Percentiles rank a stretch among this genome's conserved stretches.
These are phyloP conservation scores for Ostreobium quekettii DNA, from an alignment of 139 green algal species.

Conservation along the genomic window DNA sequence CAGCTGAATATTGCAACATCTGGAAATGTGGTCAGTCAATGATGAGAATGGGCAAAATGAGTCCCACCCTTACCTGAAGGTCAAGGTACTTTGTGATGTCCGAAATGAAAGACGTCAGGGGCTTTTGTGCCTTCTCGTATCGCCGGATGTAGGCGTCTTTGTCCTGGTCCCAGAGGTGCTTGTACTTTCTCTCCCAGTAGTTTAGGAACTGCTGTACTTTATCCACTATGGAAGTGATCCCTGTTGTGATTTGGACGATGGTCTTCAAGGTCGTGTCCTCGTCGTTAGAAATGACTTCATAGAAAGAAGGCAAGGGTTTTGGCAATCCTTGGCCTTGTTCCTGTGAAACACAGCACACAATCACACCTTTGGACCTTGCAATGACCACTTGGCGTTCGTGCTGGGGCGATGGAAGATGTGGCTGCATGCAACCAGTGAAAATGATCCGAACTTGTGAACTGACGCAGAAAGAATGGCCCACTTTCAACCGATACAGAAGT, in stretches of 20 bases:
- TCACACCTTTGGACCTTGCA: neutral
- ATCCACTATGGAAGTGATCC: conserved; percentile 68
- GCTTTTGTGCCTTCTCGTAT: conserved; percentile 80
- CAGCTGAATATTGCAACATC: no score
- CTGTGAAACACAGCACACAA: conserved; percentile 16
- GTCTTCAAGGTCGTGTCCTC: conserved; percentile 69
- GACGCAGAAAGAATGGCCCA: no score
- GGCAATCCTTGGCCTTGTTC: conserved; percentile 25
- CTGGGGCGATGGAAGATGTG: neutral
- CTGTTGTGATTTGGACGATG: conserved; percentile 66
- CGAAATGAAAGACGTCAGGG: conserved; percentile 60
- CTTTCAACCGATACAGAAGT: no score
- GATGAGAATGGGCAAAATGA: no score
- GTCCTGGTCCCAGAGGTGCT: conserved; percentile 81
- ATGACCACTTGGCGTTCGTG: neutral
- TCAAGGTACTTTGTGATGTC: conserved; percentile 72
- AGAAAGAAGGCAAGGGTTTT: conserved; percentile 44
- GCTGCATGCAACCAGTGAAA: no score
- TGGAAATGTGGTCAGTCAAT: no score
- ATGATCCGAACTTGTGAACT: no score
- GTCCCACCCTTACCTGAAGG: no score
- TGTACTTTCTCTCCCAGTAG: conserved; percentile 85
- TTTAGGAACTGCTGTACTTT: conserved; percentile 63
- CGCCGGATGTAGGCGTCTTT: conserved; percentile 76
- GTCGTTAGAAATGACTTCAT: conserved; percentile 58